Base-by-base conservation (phyloP, 2,329 filamentous ascomycete species). In the Aspergillus felis region DNA sequence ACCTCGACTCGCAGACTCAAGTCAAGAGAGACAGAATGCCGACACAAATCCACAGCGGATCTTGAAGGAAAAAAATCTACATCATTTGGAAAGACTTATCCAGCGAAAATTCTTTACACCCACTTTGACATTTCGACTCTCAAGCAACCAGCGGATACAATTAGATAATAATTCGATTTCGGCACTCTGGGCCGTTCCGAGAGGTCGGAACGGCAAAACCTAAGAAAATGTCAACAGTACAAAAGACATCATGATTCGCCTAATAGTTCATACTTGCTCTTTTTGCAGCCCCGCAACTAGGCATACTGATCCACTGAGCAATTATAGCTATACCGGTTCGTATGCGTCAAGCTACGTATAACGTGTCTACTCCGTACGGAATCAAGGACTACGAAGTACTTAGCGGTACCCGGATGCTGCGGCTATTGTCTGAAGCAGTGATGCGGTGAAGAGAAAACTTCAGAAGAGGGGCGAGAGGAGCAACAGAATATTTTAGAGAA, bases 11-110 rank as follows among this genome's bases (percentile, higher is more conserved):
- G 32, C 32, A 38, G 32, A 38, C 32, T 38, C 32, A 5, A 17
- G 14, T 1, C 5, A 17, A 7, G 5, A 38, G 42, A 24, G 5
- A 12, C 14, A 27, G 44, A 24, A 47, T 22, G 8, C n/a, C 22
- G 44, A 47, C 6, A 17, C 24, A 24, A 47, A 44, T 53, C 62
- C 65, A 67, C 65, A 56, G 65, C 62, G 64, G 65, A 67, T 58
- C 65, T 60, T 27, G 38, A 44, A 55, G 28, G 50, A 49, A 48
- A 35, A 35, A 50, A 44, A 51, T 22, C 8, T 22, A 44, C 41
- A 22, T 44, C 41, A 44, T 20, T 22, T 38, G 7, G 32, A 38
- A 17, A 38, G 32, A 38, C 32, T n/a, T 17, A 17, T 38, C 14
- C 32, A 38, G 32, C 14, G 32, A 38, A 38, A 38, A 38, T 5